These are phyloP conservation scores for Ceratonia siliqua DNA, from an alignment of 306 rosid species.

Conservation along the genomic window DNA sequence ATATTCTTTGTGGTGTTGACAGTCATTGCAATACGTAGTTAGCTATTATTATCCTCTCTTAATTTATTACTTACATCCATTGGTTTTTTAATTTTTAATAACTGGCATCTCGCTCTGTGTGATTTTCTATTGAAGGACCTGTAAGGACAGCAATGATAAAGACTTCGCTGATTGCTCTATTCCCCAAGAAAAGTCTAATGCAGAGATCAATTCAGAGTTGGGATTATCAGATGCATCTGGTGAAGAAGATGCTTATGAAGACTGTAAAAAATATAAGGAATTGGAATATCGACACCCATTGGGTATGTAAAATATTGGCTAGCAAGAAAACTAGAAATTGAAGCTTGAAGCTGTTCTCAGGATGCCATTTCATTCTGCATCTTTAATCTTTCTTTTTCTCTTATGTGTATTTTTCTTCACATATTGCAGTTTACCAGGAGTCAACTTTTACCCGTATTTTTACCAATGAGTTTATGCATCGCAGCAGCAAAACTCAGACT, in stretches of 20 bases:
- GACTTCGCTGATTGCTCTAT: slow-evolving; percentile 76
- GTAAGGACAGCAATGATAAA: slow-evolving; percentile 73
- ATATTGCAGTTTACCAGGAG: slow-evolving; percentile 68
- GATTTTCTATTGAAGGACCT: slow-evolving; percentile 68
- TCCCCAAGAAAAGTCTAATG: slow-evolving; percentile 96
- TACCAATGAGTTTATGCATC: slow-evolving; percentile 87
- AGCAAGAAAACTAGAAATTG: neutral
- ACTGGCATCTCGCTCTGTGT: slow-evolving; percentile 23
- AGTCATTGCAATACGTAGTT: neutral
- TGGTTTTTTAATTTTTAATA: slow-evolving; percentile 21
- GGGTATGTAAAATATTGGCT: slow-evolving; percentile 47
- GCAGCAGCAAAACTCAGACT: slow-evolving; percentile 78
- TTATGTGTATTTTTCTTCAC: slow-evolving; percentile 33
- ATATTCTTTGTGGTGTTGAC: neutral
- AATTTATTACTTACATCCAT: neutral
- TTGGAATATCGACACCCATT: slow-evolving; percentile 57
- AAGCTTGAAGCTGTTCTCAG: slow-evolving; percentile 32
- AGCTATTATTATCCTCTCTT: neutral
- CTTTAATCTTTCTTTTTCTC: slow-evolving; percentile 1
- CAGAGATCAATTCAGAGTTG: slow-evolving; percentile 89
- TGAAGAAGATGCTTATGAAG: slow-evolving; percentile 77
- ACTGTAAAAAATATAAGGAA: slow-evolving; percentile 57
- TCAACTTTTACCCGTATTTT: slow-evolving; percentile 60
- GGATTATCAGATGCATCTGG: slow-evolving; percentile 95
- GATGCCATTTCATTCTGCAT: slow-evolving; percentile 9